Evolutionary conservation across 306 rosid genomes (phyloP), one percentile per base, ranked within the genome.

Genomic region (Phaseolus lunatus): DNA sequence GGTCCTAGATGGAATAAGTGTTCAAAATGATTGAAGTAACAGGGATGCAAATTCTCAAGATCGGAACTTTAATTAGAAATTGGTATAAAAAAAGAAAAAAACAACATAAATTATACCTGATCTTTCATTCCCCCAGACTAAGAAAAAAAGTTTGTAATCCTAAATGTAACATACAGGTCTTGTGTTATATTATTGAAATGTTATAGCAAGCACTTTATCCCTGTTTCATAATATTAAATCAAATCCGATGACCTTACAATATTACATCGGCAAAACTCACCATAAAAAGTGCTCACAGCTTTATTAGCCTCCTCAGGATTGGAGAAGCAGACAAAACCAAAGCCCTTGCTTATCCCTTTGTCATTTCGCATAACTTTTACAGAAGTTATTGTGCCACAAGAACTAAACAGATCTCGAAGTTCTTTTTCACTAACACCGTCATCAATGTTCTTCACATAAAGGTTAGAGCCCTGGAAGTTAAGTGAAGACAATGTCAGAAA

Each of bases 321-420:
- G 75, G 96, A 88, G 85, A 91, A 94, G 85, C 97, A 91, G 58
- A 94, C 90, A 84, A 94, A 94, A 67, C 98, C 97, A 85, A 91
- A 94, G 58, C 98, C 98, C 74, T 78, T 91, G 88, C 90, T 90
- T 67, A 85, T 87, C 78, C 97, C 97, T 81, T 86, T 90, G 39
- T 86, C 88, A 78, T 90, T 88, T 61, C 81, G 86, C 98, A 94
- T 94, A 75, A 94, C 75, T 84, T 88, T 91, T 69, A 82, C 92
- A 41, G 98, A 94, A 81, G 98, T 91, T 75, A 94, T 90, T 37
- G 88, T 82, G 75, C 98, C 98, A 70, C 92, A 91, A 45, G 72
- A 81, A 73, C 89, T 81, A 79, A 94, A 94, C 76, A 79, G 92
- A 67, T 78, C 83, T 64, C 81, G 47, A 45, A 94, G 86, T 81